Percentiles rank a stretch among this genome's conserved stretches.
These are phyloP conservation scores for Fusarium sp. DNA, from an alignment of 2,329 filamentous ascomycete genomes.

Conservation along the genomic window DNA sequence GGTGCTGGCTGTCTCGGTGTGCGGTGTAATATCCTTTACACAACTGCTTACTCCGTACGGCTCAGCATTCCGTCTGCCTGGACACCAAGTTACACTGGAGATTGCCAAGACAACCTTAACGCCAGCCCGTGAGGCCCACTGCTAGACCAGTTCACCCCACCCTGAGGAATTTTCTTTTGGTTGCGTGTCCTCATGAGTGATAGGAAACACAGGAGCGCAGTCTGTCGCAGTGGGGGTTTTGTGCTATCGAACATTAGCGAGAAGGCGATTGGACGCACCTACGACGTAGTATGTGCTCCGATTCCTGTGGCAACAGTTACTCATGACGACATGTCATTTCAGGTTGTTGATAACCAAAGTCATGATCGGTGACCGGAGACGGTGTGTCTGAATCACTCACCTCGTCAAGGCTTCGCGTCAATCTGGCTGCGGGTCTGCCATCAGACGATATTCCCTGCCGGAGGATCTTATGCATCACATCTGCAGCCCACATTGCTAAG, in stretches of 20 bases:
- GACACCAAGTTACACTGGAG: slow-evolving; percentile 22
- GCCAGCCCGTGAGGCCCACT: slow-evolving; percentile 27
- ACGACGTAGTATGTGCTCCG: slow-evolving; percentile 1
- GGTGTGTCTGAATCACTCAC: slow-evolving; percentile 29
- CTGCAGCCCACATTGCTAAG: slow-evolving; percentile 31
- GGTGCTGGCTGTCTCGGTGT: slow-evolving; percentile 19
- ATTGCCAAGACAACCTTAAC: slow-evolving; percentile 39
- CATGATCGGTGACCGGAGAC: slow-evolving; percentile 21
- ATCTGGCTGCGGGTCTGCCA: slow-evolving; percentile 21
- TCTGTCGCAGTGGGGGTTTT: slow-evolving; percentile 16
- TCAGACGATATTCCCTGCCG: slow-evolving; percentile 27
- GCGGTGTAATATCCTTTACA: slow-evolving; percentile 6
- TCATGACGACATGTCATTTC: slow-evolving; percentile 26
- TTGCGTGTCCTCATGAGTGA: slow-evolving; percentile 23
- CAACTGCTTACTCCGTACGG: not conserved
- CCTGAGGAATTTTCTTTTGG: slow-evolving; percentile 17
- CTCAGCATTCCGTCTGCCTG: slow-evolving; percentile 30
- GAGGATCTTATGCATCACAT: slow-evolving; percentile 20
- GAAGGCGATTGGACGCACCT: slow-evolving; percentile 23
- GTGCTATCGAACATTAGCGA: not conserved
- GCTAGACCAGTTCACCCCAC: slow-evolving; percentile 28
- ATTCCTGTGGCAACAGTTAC: slow-evolving; percentile 11
- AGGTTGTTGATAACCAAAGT: not conserved
- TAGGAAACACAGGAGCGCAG: slow-evolving; percentile 34
- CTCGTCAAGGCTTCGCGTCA: slow-evolving; percentile 3